Percentiles rank a stretch among this genome's conserved stretches.
These are phyloP conservation scores for Nymphaea thermarum DNA, from an alignment of 164 flowering plant species.

Conservation along the genomic window DNA sequence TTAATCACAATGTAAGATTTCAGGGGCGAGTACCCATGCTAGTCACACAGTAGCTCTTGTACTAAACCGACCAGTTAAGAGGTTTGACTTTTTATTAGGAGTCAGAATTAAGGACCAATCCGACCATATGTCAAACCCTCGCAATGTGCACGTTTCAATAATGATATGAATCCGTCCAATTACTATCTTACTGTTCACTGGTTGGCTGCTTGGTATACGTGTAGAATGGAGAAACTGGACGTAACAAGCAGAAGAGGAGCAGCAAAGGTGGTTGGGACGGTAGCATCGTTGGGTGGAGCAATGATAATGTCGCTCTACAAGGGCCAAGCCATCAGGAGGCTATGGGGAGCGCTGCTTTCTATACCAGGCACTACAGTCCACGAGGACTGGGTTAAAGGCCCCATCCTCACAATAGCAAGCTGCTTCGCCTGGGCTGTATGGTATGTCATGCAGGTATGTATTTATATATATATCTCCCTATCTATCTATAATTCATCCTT, in stretches of 20 bases:
- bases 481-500: background rate
- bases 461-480: no score
- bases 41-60: no score
- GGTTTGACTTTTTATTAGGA: no score
- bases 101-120: no score
- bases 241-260: slow-evolving; percentile 34
- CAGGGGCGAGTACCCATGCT: no score
- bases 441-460: slow-evolving; percentile 74
- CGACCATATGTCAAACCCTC: no score
- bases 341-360: slow-evolving; percentile 35
- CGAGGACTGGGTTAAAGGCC: slow-evolving; percentile 71
- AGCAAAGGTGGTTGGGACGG: slow-evolving; percentile 65
- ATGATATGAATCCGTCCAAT: no score
- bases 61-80: no score
- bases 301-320: slow-evolving; percentile 69
- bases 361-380: slow-evolving; percentile 30
- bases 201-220: no score
- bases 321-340: slow-evolving; percentile 35
- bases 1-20: no score
- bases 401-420: slow-evolving; percentile 53
- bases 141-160: no score
- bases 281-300: slow-evolving; percentile 64
- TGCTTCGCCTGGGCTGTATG: slow-evolving; percentile 67
- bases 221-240: slow-evolving; percentile 50
- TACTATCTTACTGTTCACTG: no score